These are phyloP conservation scores for Kalanchoe fedtschenkoi DNA, from an alignment of 164 flowering plant genomes.

Conservation along the genomic window DNA sequence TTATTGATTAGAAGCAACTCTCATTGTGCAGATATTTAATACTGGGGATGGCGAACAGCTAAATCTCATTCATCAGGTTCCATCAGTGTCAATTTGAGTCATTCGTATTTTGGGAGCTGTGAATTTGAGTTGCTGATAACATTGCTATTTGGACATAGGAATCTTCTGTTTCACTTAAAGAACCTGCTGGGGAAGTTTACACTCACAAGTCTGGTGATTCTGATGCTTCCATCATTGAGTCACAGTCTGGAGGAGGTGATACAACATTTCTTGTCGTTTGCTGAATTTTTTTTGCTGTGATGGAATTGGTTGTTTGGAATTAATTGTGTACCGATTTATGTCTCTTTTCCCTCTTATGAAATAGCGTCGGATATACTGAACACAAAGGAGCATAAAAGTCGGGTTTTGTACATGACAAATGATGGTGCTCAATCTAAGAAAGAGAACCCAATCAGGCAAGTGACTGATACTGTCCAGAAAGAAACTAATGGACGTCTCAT, in stretches of 20 bases:
- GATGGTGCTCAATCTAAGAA: conserved; percentile 19
- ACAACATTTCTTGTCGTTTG: neutral
- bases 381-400: conserved; percentile 34
- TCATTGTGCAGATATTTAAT: conserved; percentile 20
- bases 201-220: too few relatives aligned
- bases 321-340: neutral
- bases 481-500: conserved; percentile 9
- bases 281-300: neutral
- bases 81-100: neutral
- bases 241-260: neutral
- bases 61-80: conserved; percentile 73
- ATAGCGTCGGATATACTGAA: conserved; percentile 15
- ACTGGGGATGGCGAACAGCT: conserved; percentile 29
- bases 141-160: conserved; percentile 25
- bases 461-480: conserved; percentile 20
- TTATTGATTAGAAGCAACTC: neutral
- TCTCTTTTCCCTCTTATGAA: neutral
- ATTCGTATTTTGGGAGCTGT: neutral
- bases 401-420: conserved; percentile 41
- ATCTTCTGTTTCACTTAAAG: conserved; percentile 28
- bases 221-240: neutral
- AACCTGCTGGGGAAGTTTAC: conserved; percentile 43
- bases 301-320: conserved; percentile 16
- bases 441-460: conserved; percentile 44
- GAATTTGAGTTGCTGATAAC: neutral